Evolutionary conservation across 345 rosid genomes (phyloP), one percentile per base, ranked within the genome.

Genomic region (Salix purpurea): DNA sequence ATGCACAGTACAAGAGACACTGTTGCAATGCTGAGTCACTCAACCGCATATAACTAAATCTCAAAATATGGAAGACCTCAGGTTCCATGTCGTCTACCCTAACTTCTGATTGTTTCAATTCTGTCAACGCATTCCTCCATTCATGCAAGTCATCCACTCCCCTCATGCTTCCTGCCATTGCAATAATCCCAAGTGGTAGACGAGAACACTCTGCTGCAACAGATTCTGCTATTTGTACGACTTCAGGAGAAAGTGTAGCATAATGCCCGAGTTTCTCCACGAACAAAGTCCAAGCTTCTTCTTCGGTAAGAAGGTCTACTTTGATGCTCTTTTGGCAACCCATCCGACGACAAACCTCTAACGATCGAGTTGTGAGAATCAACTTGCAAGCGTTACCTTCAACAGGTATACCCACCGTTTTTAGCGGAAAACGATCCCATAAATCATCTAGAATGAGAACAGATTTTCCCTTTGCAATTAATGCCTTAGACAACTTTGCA

Each of bases 1-100:
- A 50, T 14, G 84, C 79, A 58, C 71, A 80, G 56, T 58, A 69
- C 7, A 80, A 37, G 60, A 86, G 77, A 48, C 87, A 84, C 19
- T 21, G 56, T 66, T 76, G 75, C 14, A 77, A 14, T 4, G 70
- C 44, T 24, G n/a, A 28, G 56, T 73, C 71, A 9, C 70, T 40
- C 64, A 82, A 75, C 12, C 28, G 32, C 8, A 10, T 36, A 64
- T 50, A 85, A 37, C 83, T 81, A 4, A 50, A 16, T 37, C 56
- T 74, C n/a, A 74, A 12, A 4, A 24, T 52, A 4, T 14, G 42
- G 10, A 77, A 28, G 26, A 83, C 21, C 1, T 71, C 62, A n/a
- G 62, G 62, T 8, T 56, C 64, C 69, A 42, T 18, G 37, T 42
- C 39, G 0, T 23, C 1, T 4, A 6, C 7, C 2, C 15, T 0